Percentiles rank a stretch among this genome's conserved stretches.
These are phyloP conservation scores for Saussurea involucrata DNA, from an alignment of 129 eudicot species.

Conservation along the genomic window DNA sequence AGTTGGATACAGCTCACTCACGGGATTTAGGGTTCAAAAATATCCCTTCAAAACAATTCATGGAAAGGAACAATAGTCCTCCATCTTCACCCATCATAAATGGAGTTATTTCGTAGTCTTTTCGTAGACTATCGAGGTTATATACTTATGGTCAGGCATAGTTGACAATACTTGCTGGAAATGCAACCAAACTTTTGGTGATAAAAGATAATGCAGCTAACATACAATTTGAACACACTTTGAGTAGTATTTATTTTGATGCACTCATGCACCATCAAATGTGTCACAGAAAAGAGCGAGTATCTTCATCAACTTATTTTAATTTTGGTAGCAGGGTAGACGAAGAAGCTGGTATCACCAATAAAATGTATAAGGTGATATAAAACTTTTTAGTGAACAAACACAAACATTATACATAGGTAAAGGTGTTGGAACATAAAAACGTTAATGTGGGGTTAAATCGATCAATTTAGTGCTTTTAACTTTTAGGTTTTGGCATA, in stretches of 20 bases:
- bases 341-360: background rate
- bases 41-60: background rate
- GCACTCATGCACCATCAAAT: background rate
- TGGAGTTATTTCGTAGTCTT: background rate
- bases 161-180: conserved; percentile 1
- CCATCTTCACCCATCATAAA: conserved; percentile 2
- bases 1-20: background rate
- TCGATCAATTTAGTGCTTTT: background rate
- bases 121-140: background rate
- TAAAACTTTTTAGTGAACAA: background rate
- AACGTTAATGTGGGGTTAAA: background rate
- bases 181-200: conserved; percentile 14
- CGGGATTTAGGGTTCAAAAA: conserved; percentile 1
- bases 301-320: background rate
- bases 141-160: background rate
- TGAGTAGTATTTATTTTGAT: background rate
- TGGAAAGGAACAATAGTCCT: background rate
- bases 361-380: conserved; percentile 1
- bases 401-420: background rate
- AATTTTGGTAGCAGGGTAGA: conserved; percentile 5
- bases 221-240: background rate
- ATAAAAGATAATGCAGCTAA: conserved; percentile 3
- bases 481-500: background rate
- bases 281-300: background rate
- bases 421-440: background rate